phyloP scores from a whole-genome alignment of 2,329 filamentous ascomycete genomes.

The Cordyceps cicadae region DNA sequence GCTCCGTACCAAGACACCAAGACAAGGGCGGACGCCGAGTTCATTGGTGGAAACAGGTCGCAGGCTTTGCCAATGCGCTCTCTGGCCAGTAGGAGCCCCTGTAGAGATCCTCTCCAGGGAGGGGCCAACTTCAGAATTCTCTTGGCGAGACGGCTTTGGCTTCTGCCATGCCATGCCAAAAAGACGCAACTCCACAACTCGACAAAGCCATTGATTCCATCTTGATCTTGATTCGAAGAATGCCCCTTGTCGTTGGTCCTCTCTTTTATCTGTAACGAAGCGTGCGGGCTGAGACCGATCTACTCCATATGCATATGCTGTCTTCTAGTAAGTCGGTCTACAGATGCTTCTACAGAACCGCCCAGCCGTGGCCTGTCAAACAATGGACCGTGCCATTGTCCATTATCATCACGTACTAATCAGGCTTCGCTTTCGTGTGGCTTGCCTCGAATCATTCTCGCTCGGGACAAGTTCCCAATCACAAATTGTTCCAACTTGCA shows the following conservation, averaged over 20 bases:
- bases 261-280: no score
- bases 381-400: not conserved
- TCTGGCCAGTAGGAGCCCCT: constrained; percentile 1
- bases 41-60: not conserved
- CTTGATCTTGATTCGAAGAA: no score
- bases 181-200: not conserved
- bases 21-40: not conserved
- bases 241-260: no score
- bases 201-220: no score
- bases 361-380: not conserved
- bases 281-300: no score
- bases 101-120: not conserved
- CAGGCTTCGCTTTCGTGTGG: no score
- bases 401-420: no score
- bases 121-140: not conserved
- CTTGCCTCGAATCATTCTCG: not conserved
- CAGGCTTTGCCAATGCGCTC: not conserved
- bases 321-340: no score
- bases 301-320: no score
- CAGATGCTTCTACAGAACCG: not conserved
- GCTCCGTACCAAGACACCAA: no score
- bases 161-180: not conserved
- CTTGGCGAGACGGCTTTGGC: not conserved
- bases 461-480: no score
- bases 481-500: no score